Percentiles rank a stretch among this genome's conserved stretches.
phyloP scores from a whole-genome alignment of 805 yeast species.

The Barnettozyma pratensis region DNA sequence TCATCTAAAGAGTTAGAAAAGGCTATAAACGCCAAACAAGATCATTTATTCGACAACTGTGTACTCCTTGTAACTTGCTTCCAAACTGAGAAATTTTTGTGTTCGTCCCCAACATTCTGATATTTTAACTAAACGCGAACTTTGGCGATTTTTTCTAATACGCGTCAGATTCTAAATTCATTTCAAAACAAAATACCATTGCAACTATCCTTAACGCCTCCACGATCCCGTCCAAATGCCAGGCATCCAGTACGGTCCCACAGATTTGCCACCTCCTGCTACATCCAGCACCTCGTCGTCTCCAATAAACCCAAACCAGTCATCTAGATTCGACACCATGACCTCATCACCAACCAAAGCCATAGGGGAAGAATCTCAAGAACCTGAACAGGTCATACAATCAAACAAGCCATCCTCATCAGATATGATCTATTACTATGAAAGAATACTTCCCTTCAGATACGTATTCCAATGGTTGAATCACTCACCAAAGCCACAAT shows the following conservation, averaged over 20 bases:
- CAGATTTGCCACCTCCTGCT: slow-evolving; percentile 8
- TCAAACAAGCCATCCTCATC: slow-evolving; percentile 29
- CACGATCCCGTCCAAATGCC: slow-evolving; percentile 13
- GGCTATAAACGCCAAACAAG: no score
- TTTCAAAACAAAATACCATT: not conserved
- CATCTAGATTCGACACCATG: slow-evolving; percentile 6
- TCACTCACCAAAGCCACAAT: slow-evolving; percentile 71
- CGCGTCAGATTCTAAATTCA: not conserved
- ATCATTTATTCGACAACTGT: no score
- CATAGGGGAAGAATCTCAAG: slow-evolving; percentile 1
- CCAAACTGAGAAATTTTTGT: no score
- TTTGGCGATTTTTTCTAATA: no score
- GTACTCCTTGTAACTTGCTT: no score
- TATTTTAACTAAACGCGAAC: no score
- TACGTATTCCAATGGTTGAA: slow-evolving; percentile 83
- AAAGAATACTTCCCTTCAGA: slow-evolving; percentile 68
- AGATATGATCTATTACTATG: slow-evolving; percentile 71
- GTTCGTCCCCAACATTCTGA: no score
- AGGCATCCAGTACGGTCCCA: slow-evolving; percentile 11
- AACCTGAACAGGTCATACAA: not conserved
- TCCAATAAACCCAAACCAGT: slow-evolving; percentile 20
- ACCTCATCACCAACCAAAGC: slow-evolving; percentile 18
- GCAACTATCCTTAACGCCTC: not conserved
- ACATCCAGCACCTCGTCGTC: slow-evolving; percentile 21
- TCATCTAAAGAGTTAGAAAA: not conserved